A percentile compares a stretch with the other conserved stretches of the same genome.
Conservation (phyloP, 805 yeast species). For the Sugiyamaella floridensis region DNA sequence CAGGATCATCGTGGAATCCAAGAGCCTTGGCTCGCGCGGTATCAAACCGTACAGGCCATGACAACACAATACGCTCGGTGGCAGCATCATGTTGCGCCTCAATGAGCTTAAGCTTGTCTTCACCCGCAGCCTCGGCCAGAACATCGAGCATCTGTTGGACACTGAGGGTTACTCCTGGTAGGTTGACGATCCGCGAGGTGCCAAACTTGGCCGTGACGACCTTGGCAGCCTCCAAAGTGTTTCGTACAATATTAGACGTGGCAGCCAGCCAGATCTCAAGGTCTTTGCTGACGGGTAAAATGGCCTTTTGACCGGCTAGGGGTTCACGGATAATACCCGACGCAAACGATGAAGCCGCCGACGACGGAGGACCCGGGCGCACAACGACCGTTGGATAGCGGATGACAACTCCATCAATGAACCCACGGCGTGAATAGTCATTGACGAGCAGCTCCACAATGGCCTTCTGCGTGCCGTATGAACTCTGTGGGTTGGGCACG, state of each 20-base stretch:
- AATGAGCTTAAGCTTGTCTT: slow-evolving; percentile 11
- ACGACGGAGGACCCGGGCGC: slow-evolving; percentile 23
- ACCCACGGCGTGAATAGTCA: slow-evolving; percentile 23
- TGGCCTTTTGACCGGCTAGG: slow-evolving; percentile 13
- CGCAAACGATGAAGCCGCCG: slow-evolving; percentile 23
- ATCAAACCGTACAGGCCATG: slow-evolving; percentile 20
- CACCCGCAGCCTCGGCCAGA: slow-evolving; percentile 18
- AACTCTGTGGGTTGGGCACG: slow-evolving; percentile 22
- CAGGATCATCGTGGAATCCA: slow-evolving; percentile 11
- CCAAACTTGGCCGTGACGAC: slow-evolving; percentile 10
- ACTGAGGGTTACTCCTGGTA: slow-evolving; percentile 20
- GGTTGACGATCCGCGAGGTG: slow-evolving; percentile 17
- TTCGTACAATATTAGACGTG: slow-evolving; percentile 16
- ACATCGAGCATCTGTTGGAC: slow-evolving; percentile 24
- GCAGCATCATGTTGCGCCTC: slow-evolving; percentile 12
- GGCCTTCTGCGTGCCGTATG: slow-evolving; percentile 24
- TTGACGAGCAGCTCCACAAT: slow-evolving; percentile 20
- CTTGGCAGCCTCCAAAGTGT: slow-evolving; percentile 16
- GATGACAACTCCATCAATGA: slow-evolving; percentile 18
- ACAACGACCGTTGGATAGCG: slow-evolving; percentile 19
- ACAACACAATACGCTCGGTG: slow-evolving; percentile 16
- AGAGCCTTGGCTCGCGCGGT: slow-evolving; percentile 9
- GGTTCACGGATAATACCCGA: slow-evolving; percentile 24
- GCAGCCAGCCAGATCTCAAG: slow-evolving; percentile 19
- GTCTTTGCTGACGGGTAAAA: slow-evolving; percentile 17